A percentile compares a stretch with the other conserved stretches of the same genome.
Evolutionary conservation across 73 alveolate species (phyloP).

Genomic region (Urostyla sp.): DNA sequence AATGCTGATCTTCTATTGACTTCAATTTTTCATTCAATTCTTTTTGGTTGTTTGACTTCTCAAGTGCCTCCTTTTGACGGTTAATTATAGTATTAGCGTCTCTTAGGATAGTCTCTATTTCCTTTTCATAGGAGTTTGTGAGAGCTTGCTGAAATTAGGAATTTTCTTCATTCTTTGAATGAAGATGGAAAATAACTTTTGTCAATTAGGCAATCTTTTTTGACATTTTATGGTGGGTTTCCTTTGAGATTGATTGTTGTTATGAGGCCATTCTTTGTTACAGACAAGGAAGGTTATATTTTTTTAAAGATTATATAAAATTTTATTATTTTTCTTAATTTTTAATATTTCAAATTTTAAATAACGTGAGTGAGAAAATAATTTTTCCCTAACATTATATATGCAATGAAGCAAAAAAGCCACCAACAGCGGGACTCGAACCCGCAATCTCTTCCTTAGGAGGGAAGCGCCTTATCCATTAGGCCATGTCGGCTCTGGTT

Average conservation of each 20-base stretch:
- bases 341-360: background rate
- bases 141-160: slow-evolving; percentile 64
- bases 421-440: slow-evolving; percentile 79
- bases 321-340: background rate
- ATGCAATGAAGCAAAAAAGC: slow-evolving; percentile 12
- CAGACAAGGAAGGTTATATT: no score
- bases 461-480: slow-evolving; percentile 82
- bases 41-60: slow-evolving; percentile 65
- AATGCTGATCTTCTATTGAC: slow-evolving; percentile 64
- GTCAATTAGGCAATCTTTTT: slow-evolving; percentile 94
- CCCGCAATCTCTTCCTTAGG: slow-evolving; percentile 82
- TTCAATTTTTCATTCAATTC: slow-evolving; percentile 65
- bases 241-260: slow-evolving; percentile 63
- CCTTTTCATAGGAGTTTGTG: slow-evolving; percentile 87
- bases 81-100: slow-evolving; percentile 88
- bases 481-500: slow-evolving; percentile 67
- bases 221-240: slow-evolving; percentile 85
- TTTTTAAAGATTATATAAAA: background rate
- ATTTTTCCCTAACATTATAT: background rate
- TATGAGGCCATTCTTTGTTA: slow-evolving; percentile 20
- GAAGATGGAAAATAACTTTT: slow-evolving; percentile 93
- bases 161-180: slow-evolving; percentile 94
- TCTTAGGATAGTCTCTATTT: slow-evolving; percentile 86
- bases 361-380: background rate
- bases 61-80: slow-evolving; percentile 80